These are phyloP conservation scores for Hibiscus trionum DNA, from an alignment of 345 rosid genomes.

Conservation along the genomic window DNA sequence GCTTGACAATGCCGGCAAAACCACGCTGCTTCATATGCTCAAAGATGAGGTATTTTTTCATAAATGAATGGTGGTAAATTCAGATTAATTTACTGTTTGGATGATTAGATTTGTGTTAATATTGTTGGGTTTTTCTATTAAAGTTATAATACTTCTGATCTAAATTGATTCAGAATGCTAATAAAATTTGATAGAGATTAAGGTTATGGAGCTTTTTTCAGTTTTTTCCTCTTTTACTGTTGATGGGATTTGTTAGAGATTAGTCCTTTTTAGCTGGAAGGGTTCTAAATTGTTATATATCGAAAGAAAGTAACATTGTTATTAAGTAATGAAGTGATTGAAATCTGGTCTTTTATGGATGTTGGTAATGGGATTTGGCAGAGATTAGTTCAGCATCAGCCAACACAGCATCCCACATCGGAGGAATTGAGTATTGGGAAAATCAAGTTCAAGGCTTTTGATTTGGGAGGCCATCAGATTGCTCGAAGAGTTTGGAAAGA, in stretches of 20 bases:
- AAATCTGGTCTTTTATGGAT: background rate
- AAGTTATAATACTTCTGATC: background rate
- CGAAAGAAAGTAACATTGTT: background rate
- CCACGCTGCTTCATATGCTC: constrained; percentile 78
- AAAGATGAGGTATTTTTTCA: constrained; percentile 53
- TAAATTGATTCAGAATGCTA: background rate
- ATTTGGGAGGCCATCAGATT: constrained; percentile 85
- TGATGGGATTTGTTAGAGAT: constrained; percentile 5
- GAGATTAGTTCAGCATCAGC: constrained; percentile 85
- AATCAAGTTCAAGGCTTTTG: constrained; percentile 79
- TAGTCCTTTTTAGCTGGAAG: background rate
- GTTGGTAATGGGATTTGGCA: constrained; percentile 14
- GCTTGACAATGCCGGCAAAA: constrained; percentile 79
- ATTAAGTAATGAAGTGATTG: background rate
- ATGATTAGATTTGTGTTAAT: background rate
- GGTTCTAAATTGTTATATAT: background rate
- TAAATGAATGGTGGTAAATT: background rate
- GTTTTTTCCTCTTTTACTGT: background rate
- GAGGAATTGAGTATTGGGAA: constrained; percentile 77
- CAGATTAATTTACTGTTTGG: background rate
- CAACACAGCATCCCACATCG: constrained; percentile 73
- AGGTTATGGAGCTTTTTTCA: background rate
- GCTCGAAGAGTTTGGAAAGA: constrained; percentile 84
- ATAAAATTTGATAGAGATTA: background rate
- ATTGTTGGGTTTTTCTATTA: background rate